Base-by-base conservation (phyloP, 257 asterid species). In the Jacaranda copaia region DNA sequence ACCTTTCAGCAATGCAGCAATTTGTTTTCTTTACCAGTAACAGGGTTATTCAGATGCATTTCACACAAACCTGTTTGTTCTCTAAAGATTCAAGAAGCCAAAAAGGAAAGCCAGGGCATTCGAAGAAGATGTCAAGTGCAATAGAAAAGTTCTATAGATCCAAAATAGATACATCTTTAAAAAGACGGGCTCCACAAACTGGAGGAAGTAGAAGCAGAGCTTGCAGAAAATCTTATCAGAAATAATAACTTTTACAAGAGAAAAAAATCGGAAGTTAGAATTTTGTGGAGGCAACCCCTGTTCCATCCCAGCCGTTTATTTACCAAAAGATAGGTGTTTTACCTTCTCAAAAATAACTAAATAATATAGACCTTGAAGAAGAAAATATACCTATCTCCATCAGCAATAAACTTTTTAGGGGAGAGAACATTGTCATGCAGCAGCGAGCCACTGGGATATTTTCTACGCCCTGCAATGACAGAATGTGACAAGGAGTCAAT, bases 351-450 rank as follows among this genome's bases (percentile, higher is more conserved):
- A 25, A 25, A 25, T 25, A 25, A 66, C 7, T 52, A 62, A 1
- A 40, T 40, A 4, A n/a, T 25, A 42, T 61, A 38, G 36, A 19
- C 32, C 57, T 53, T 73, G 72, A 52, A 67, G 60, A 80, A 72
- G 58, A 62, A 63, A 40, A 49, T 62, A 56, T 89, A 93, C 98
- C 97, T 90, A 61, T 88, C 96, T 65, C 96, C 96, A 77, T 91
- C 87, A 83, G 82, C 85, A 58, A 52, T 52, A 66, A 82, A 48
- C 76, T 84, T 93, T 81, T 87, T 92, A 25, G 93, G 89, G 39
- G 93, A 88, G 77, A 65, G 84, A 75, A 84, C 81, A 75, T 83
- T 81, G 60, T 91, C 97, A 80, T 81, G 97, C 64, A 85, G 71
- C 68, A 88, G 81, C 74, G 96, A 80, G 81, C 92, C 85, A 79